Conservation (phyloP, 2,329 filamentous ascomycete genomes). For the Trichoderma atroviride region DNA sequence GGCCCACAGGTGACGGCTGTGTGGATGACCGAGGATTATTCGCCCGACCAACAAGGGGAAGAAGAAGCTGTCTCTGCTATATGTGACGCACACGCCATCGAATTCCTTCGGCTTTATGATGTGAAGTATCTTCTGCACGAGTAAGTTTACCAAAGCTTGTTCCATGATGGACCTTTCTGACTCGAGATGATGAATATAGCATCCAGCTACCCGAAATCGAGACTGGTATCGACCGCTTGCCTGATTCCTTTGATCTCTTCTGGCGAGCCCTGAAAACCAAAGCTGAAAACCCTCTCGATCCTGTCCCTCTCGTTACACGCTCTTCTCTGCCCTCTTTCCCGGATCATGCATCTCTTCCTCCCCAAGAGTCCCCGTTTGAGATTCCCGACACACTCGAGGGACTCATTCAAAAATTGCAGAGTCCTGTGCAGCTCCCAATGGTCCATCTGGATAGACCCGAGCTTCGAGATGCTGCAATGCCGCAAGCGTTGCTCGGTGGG, state of each 20-base stretch:
- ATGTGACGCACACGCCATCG: slow-evolving; percentile 55
- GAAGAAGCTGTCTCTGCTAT: slow-evolving; percentile 57
- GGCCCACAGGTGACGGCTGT: slow-evolving; percentile 58
- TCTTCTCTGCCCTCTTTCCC: slow-evolving; percentile 61
- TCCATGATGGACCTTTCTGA: not conserved
- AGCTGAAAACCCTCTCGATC: slow-evolving; percentile 61
- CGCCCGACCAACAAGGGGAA: slow-evolving; percentile 68
- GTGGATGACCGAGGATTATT: slow-evolving; percentile 75
- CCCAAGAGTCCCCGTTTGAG: slow-evolving; percentile 63
- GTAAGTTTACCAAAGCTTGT: slow-evolving; percentile 52
- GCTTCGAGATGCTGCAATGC: slow-evolving; percentile 55
- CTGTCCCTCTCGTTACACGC: slow-evolving; percentile 55
- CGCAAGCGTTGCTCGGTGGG: slow-evolving; percentile 70
- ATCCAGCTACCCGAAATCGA: slow-evolving; percentile 47
- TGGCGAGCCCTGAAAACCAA: slow-evolving; percentile 74
- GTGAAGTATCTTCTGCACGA: slow-evolving; percentile 82
- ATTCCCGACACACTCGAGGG: slow-evolving; percentile 60
- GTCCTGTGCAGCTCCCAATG: slow-evolving; percentile 51
- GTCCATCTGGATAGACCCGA: slow-evolving; percentile 47
- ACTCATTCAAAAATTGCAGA: slow-evolving; percentile 57
- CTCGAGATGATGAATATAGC: slow-evolving; percentile 29
- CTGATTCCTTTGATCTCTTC: slow-evolving; percentile 75
- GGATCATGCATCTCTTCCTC: slow-evolving; percentile 51
- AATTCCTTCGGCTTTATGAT: slow-evolving; percentile 69
- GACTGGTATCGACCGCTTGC: slow-evolving; percentile 57